Evolutionary conservation across 2,329 filamentous ascomycete genomes (phyloP), one percentile per base, ranked within the genome.

Genomic region (Phoma sp.): DNA sequence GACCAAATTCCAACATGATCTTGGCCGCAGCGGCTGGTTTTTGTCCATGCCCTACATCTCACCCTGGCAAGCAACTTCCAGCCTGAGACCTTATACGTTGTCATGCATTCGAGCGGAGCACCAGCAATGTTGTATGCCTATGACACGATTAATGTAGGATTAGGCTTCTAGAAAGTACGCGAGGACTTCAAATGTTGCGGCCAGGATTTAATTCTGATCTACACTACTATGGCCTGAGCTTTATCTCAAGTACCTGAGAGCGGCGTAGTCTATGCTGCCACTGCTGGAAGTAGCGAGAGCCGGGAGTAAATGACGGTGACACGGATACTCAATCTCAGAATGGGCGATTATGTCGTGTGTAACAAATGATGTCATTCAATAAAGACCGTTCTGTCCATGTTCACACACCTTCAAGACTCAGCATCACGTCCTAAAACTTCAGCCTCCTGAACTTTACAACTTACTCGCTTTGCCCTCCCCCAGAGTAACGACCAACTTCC

Each of bases 401-500:
- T n/a, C 5, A 25, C 5, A 25, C 23, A 25, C 9, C 23, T 25
- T 25, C 5, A 25, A 25, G 23, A 25, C 23, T 9, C 23, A 25
- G 23, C 9, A 25, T 25, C 5, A 9, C 23, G 23, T 25, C 5
- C 23, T 25, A 9, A 5, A 9, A 5, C 5, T 25, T 5, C 23
- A 25, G 23, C 9, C 23, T 25, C 23, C 9, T 25, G 5, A 5
- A 9, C 9, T 50, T 51, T 63, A 76, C 60, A 75, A 50, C 60
- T 73, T 75, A 57, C 71, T 74, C 21, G 36, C 58, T 50, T 56
- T 64, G 3, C 53, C 57, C 28, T 68, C 60, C 0, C 62, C 65
- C 46, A 76, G 42, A n/a, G 64, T 71, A 37, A 97, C 85, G 1
- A 97, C 92, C 65, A 98, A 75, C 77, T 98, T 98, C 10, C 93